phyloP scores from a whole-genome alignment of 805 yeast genomes.

The Candida xiaguanensis region DNA sequence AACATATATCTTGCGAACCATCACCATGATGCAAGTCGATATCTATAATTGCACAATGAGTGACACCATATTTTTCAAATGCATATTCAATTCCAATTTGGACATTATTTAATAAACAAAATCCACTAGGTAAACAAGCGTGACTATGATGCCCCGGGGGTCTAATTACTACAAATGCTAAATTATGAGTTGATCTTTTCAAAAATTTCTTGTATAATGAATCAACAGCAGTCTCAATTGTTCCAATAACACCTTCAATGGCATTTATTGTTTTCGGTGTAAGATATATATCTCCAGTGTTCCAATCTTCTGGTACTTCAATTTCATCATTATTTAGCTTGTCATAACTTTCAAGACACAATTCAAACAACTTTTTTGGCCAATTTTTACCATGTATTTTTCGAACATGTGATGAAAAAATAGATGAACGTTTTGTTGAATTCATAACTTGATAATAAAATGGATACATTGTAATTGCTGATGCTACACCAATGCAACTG shows the following conservation, averaged over 20 bases:
- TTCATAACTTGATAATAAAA: conserved; percentile 50
- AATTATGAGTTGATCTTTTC: conserved; percentile 19
- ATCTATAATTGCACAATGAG: conserved; percentile 79
- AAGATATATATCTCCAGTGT: conserved; percentile 76
- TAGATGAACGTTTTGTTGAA: conserved; percentile 44
- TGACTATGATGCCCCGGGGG: conserved; percentile 91
- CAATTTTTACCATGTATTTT: conserved; percentile 73
- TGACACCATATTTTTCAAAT: conserved; percentile 52
- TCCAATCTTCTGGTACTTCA: conserved; percentile 82
- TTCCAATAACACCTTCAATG: conserved; percentile 71
- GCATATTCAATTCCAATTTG: conserved; percentile 83
- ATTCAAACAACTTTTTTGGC: conserved; percentile 55
- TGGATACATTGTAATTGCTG: conserved; percentile 69
- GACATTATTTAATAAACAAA: conserved; percentile 76
- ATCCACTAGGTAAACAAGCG: conserved; percentile 80
- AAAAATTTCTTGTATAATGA: conserved; percentile 16
- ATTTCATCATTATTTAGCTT: conserved; percentile 51
- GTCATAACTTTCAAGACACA: conserved; percentile 56
- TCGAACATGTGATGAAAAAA: conserved; percentile 57
- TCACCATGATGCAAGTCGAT: conserved; percentile 89
- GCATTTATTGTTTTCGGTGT: conserved; percentile 66
- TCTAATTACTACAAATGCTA: conserved; percentile 64
- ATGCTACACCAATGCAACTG: conserved; percentile 70
- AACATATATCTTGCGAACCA: conserved; percentile 82
- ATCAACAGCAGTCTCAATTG: conserved; percentile 71